These are phyloP conservation scores for Cryptosporidium meleagridis DNA, from an alignment of 169 alveolate species.

Conservation along the genomic window DNA sequence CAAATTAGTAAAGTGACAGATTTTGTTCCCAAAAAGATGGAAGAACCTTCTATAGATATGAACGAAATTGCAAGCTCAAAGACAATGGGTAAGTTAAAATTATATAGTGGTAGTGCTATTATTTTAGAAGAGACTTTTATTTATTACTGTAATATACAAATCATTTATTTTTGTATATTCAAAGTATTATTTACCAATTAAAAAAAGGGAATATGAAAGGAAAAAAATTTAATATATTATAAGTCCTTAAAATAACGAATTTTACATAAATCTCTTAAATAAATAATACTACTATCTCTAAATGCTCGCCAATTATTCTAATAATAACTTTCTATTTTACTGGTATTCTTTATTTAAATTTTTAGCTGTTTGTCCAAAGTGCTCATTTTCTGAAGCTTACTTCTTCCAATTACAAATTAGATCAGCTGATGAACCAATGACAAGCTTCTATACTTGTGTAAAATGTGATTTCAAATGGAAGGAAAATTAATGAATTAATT, in stretches of 20 bases:
- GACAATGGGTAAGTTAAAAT: constrained; percentile 23
- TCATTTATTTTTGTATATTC: neutral
- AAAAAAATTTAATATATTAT: neutral
- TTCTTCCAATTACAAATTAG: constrained; percentile 87
- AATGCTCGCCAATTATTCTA: constrained; percentile 1
- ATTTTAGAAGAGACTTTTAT: neutral
- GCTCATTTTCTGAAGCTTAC: constrained; percentile 84
- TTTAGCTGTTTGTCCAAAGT: constrained; percentile 85
- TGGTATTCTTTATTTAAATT: neutral
- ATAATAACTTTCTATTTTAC: neutral
- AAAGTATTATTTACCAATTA: too few species aligned
- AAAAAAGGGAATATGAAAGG: neutral
- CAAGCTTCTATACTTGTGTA: constrained; percentile 86
- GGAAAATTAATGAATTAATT: constrained; percentile 76
- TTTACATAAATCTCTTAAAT: constrained; percentile 80
- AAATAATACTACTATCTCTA: constrained; percentile 77
- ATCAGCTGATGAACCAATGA: constrained; percentile 91
- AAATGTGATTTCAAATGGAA: constrained; percentile 84
- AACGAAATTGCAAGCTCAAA: constrained; percentile 65
- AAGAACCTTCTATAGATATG: constrained; percentile 61
- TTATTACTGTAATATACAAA: too few species aligned
- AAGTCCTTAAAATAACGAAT: constrained; percentile 65
- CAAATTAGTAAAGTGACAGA: constrained; percentile 75
- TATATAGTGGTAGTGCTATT: neutral
- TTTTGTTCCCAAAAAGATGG: constrained; percentile 64